A percentile compares a stretch with the other conserved stretches of the same genome.
Evolutionary conservation across 2,329 filamentous ascomycete genomes (phyloP).

Genomic region (Hortaea werneckii): DNA sequence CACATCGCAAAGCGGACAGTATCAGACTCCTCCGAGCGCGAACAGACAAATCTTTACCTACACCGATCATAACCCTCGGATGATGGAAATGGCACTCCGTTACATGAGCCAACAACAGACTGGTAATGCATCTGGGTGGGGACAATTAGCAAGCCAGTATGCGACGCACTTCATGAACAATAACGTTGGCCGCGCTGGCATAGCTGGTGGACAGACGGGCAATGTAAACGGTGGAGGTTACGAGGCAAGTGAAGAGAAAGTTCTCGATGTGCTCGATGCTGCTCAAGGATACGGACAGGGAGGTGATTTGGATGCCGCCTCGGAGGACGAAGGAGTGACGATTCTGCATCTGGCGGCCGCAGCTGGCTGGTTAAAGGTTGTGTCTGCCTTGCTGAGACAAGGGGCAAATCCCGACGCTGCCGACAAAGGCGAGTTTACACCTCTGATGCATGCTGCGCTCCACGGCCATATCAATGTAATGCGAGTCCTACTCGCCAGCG

Average conservation of each 20-base stretch:
- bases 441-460: slow-evolving; percentile 71
- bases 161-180: slow-evolving; percentile 10
- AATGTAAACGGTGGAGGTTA: slow-evolving; percentile 8
- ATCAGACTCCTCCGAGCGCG: slow-evolving; percentile 13
- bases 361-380: slow-evolving; percentile 63
- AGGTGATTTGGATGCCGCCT: background rate
- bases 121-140: slow-evolving; percentile 22
- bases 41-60: slow-evolving; percentile 47
- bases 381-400: slow-evolving; percentile 63
- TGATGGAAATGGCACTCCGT: slow-evolving; percentile 48
- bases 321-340: background rate
- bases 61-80: slow-evolving; percentile 10
- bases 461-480: slow-evolving; percentile 68
- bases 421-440: slow-evolving; percentile 71
- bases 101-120: slow-evolving; percentile 26
- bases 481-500: slow-evolving; percentile 59
- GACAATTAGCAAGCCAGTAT: slow-evolving; percentile 17
- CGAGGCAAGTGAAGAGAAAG: slow-evolving; percentile 6
- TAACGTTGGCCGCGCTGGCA: slow-evolving; percentile 10
- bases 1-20: slow-evolving; percentile 25
- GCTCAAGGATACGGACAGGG: background rate
- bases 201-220: slow-evolving; percentile 3
- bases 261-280: background rate
- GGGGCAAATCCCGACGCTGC: slow-evolving; percentile 66
- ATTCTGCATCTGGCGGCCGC: slow-evolving; percentile 51